A percentile compares a stretch with the other conserved stretches of the same genome.
Conservation (phyloP, 2,329 filamentous ascomycete species). For the Microcera coccophila region DNA sequence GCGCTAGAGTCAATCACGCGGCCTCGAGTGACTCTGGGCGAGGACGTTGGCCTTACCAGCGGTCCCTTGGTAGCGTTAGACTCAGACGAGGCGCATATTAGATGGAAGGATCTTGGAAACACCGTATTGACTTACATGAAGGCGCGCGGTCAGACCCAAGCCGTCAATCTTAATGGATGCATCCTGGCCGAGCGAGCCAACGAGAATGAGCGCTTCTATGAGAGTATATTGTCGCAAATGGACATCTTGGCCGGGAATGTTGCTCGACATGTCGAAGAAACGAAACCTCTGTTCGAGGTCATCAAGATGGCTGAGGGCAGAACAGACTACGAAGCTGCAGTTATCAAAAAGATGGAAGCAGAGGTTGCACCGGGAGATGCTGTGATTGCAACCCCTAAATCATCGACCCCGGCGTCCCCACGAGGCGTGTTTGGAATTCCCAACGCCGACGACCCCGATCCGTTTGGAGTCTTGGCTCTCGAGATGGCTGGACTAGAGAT, state of each 20-base stretch:
- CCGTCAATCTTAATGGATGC: slow-evolving; percentile 54
- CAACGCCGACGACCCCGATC: slow-evolving; percentile 77
- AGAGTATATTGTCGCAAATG: slow-evolving; percentile 46
- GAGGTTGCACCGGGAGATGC: slow-evolving; percentile 75
- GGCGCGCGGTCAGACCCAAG: slow-evolving; percentile 52
- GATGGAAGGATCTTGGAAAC: slow-evolving; percentile 51
- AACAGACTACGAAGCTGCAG: slow-evolving; percentile 63
- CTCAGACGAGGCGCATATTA: slow-evolving; percentile 47
- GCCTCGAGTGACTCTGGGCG: slow-evolving; percentile 73
- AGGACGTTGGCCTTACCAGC: slow-evolving; percentile 71
- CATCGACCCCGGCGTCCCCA: slow-evolving; percentile 34
- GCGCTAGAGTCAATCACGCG: slow-evolving; percentile 82
- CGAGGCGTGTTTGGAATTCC: slow-evolving; percentile 70
- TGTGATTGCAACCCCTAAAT: slow-evolving; percentile 46
- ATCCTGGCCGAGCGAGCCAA: slow-evolving; percentile 54
- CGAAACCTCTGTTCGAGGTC: slow-evolving; percentile 67
- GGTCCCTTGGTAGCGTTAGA: slow-evolving; percentile 66
- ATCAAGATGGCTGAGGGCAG: slow-evolving; percentile 86
- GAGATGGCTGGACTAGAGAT: slow-evolving; percentile 88
- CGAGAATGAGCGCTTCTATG: slow-evolving; percentile 59
- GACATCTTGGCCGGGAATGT: slow-evolving; percentile 57
- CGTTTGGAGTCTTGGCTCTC: slow-evolving; percentile 85
- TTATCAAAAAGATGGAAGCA: slow-evolving; percentile 61
- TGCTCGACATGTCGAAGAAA: slow-evolving; percentile 51
- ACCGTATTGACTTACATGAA: slow-evolving; percentile 58